Conservation (phyloP, 2,329 filamentous ascomycete species). For the Aphanocladium album region DNA sequence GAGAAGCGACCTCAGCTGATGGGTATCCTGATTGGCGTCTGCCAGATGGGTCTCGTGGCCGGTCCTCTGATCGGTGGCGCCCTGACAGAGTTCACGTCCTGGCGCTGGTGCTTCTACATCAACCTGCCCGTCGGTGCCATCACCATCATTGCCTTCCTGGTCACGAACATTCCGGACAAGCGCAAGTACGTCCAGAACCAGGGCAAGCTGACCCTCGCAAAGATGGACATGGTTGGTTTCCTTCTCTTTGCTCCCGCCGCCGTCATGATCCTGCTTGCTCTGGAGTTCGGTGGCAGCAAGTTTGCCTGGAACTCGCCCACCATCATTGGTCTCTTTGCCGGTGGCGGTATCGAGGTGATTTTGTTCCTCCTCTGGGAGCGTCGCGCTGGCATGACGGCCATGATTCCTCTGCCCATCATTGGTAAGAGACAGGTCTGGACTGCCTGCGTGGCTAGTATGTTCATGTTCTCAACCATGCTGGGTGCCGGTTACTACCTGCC, state of each 20-base stretch:
- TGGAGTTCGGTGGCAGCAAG: constrained; percentile 46
- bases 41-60: constrained; percentile 39
- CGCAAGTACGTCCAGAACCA: constrained; percentile 33
- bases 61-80: constrained; percentile 44
- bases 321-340: constrained; percentile 42
- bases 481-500: constrained; percentile 44
- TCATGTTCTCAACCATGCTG: constrained; percentile 40
- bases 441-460: constrained; percentile 35
- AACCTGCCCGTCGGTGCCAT: constrained; percentile 38
- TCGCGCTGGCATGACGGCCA: constrained; percentile 40
- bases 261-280: constrained; percentile 44
- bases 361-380: constrained; percentile 43
- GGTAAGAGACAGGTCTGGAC: constrained; percentile 38
- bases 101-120: constrained; percentile 44
- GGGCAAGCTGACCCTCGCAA: constrained; percentile 20
- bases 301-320: constrained; percentile 41
- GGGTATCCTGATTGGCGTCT: constrained; percentile 26
- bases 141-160: constrained; percentile 25
- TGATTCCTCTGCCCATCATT: constrained; percentile 44
- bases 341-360: constrained; percentile 32
- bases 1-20: constrained; percentile 24
- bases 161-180: constrained; percentile 33
- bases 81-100: constrained; percentile 32
- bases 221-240: constrained; percentile 43
- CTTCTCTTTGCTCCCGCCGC: constrained; percentile 40